Evolutionary conservation across 2,329 filamentous ascomycete species (phyloP), one percentile per base, ranked within the genome.

Genomic region (Chaetomium sp.): DNA sequence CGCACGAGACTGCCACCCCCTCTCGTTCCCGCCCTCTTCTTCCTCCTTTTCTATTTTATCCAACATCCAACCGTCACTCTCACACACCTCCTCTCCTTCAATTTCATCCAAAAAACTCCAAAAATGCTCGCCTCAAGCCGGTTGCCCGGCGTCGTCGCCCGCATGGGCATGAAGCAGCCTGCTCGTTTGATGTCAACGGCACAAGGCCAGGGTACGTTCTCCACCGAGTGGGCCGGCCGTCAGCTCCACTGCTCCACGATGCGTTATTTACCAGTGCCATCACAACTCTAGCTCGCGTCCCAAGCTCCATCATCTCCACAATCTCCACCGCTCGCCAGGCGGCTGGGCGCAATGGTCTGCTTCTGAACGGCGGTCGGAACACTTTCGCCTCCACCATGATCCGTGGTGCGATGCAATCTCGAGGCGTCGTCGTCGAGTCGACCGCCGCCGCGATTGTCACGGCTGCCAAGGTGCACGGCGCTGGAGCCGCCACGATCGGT

Each of bases 371-470:
- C 61, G 68, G 58, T 53, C 69, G 70, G 57, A 66, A 59, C 57
- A 63, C 55, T 51, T 65, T 72, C 38, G 62, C 62, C 25, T 63
- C 70, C 21, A 66, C 57, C 65, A 55, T 72, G 60, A 58, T 70
- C 42, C 70, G 68, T 63, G 57, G 42, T 57, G 62, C 68, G 63
- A 72, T 70, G 68, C 71, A 73, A 58, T 70, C 69, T 49, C 71
- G 71, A 9, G 66, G 71, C 49, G 66, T 72, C 60, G 71, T 73
- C 65, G 72, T 67, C 53, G 72, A 73, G 69, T 67, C 72, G 16
- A 68, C 69, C 9, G 65, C 69, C 55, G 68, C 67, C 25, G 72
- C 72, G 60, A 62, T 72, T 45, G 33, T 71, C 50, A 61, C 67
- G 56, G 67, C 70, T 38, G 70, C 65, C 64, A 71, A 71, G 67